Conservation (phyloP, 192 early-diverging fungal species). For the Linnemannia elongata region DNA sequence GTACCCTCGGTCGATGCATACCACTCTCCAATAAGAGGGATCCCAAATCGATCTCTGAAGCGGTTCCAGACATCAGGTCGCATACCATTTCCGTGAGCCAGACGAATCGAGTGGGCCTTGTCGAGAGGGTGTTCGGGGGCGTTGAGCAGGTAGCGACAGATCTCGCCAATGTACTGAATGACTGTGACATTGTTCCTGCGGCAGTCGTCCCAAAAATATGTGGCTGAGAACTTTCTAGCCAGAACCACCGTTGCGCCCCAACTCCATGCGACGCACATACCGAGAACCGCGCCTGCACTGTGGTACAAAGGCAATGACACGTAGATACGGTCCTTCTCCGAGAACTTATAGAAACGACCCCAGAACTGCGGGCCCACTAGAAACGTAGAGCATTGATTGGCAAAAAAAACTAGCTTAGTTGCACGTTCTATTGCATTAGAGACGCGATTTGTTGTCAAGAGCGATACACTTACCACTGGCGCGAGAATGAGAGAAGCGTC, state of each 20-base stretch:
- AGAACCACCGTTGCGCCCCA: slow-evolving; percentile 66
- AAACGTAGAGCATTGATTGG: background rate
- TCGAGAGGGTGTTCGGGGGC: slow-evolving; percentile 66
- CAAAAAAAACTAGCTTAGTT: background rate
- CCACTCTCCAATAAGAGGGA: slow-evolving; percentile 72
- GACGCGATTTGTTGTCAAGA: background rate
- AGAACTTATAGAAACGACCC: slow-evolving; percentile 30
- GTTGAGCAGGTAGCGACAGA: slow-evolving; percentile 74
- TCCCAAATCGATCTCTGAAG: slow-evolving; percentile 72
- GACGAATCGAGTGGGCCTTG: slow-evolving; percentile 64
- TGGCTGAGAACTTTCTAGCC: slow-evolving; percentile 69
- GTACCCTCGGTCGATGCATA: slow-evolving; percentile 79
- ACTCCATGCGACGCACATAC: slow-evolving; percentile 31
- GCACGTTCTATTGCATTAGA: background rate
- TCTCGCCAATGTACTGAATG: slow-evolving; percentile 77
- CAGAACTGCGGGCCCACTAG: slow-evolving; percentile 30
- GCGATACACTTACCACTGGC: slow-evolving; percentile 18
- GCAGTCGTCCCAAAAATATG: slow-evolving; percentile 66
- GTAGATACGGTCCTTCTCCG: slow-evolving; percentile 67
- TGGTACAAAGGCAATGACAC: slow-evolving; percentile 76
- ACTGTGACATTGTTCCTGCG: slow-evolving; percentile 58
- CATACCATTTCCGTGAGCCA: slow-evolving; percentile 80
- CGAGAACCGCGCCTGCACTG: slow-evolving; percentile 59
- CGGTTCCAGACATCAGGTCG: slow-evolving; percentile 77
- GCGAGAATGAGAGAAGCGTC: slow-evolving; percentile 60